Percentiles rank a stretch among this genome's conserved stretches.
Evolutionary conservation across 2,329 filamentous ascomycete species (phyloP).

Genomic region (Trichoderma sp.): DNA sequence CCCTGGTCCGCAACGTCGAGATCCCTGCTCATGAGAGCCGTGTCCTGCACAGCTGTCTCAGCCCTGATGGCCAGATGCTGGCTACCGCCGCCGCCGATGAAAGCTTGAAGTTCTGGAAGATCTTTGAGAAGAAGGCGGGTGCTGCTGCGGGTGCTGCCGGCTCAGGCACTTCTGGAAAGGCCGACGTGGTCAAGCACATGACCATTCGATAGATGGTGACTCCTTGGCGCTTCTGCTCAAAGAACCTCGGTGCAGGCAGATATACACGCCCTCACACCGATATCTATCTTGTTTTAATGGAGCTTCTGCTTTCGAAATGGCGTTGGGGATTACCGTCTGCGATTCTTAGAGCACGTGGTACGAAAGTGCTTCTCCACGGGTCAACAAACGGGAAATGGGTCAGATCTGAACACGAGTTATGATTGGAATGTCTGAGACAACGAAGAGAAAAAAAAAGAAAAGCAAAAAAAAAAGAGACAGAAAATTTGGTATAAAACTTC

Average conservation of each 20-base stretch:
- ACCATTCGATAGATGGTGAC: constrained; percentile 68
- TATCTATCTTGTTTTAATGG: constrained; percentile 35
- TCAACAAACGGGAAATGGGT: constrained; percentile 36
- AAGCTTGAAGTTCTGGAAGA: constrained; percentile 99
- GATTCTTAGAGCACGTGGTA: constrained; percentile 46
- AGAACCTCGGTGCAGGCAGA: constrained; percentile 40
- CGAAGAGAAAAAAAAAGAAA: background rate
- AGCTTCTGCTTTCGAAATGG: constrained; percentile 48
- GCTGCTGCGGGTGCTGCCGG: constrained; percentile 61
- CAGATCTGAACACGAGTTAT: constrained; percentile 28
- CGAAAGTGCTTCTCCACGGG: constrained; percentile 49
- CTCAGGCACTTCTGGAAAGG: constrained; percentile 70
- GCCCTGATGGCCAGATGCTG: constrained; percentile 96
- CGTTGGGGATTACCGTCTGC: constrained; percentile 44
- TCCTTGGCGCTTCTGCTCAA: constrained; percentile 20
- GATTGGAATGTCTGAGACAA: constrained; percentile 23
- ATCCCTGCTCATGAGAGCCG: constrained; percentile 96
- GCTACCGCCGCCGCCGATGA: constrained; percentile 95
- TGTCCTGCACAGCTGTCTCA: constrained; percentile 93
- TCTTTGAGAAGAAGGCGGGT: constrained; percentile 98
- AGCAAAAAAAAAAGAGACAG: background rate
- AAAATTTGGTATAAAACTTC: constrained; percentile 6
- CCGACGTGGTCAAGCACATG: constrained; percentile 90
- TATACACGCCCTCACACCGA: constrained; percentile 43
- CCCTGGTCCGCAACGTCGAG: constrained; percentile 93